Evolutionary conservation across 129 eudicot genomes (phyloP).

Genomic region (Flaveria linearis): DNA sequence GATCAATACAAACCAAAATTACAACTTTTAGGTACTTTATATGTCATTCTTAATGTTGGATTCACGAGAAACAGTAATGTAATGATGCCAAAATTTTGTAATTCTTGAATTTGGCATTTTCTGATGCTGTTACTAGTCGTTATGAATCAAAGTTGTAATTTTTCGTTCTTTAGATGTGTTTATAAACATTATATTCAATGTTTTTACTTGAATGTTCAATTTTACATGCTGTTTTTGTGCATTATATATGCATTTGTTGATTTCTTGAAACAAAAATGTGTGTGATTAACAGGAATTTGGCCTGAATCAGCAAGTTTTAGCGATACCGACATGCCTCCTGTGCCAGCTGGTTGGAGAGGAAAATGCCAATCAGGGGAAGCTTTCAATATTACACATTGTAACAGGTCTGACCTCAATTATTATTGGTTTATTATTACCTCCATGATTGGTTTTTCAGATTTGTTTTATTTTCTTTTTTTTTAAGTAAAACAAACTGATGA

Average conservation of each 20-base stretch:
- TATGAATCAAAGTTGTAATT: not conserved
- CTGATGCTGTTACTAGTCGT: not conserved
- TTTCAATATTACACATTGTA: conserved; percentile 74
- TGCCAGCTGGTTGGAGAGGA: conserved; percentile 86
- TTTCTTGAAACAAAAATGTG: not conserved
- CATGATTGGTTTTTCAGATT: conserved; percentile 6
- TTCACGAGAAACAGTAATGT: not conserved
- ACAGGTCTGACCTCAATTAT: conserved; percentile 53
- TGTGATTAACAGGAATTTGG: conserved; percentile 63
- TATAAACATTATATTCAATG: not conserved
- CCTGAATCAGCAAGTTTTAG: conserved; percentile 88
- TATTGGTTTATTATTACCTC: conserved; percentile 1
- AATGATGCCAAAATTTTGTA: not conserved
- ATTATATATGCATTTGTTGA: not conserved
- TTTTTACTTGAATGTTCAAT: not conserved
- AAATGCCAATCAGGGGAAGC: conserved; percentile 83
- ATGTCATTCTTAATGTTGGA: conserved; percentile 5
- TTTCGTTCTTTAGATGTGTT: not conserved
- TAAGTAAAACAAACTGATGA: not conserved
- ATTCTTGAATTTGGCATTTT: not conserved
- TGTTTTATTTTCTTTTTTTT: conserved; percentile 9
- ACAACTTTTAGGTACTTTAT: conserved; percentile 11
- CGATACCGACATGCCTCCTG: conserved; percentile 76
- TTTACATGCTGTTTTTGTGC: not conserved
- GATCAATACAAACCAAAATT: conserved; percentile 5